Evolutionary conservation across 2,329 filamentous ascomycete genomes (phyloP), one percentile per base, ranked within the genome.

Genomic region (Penicillium griseofulvum): DNA sequence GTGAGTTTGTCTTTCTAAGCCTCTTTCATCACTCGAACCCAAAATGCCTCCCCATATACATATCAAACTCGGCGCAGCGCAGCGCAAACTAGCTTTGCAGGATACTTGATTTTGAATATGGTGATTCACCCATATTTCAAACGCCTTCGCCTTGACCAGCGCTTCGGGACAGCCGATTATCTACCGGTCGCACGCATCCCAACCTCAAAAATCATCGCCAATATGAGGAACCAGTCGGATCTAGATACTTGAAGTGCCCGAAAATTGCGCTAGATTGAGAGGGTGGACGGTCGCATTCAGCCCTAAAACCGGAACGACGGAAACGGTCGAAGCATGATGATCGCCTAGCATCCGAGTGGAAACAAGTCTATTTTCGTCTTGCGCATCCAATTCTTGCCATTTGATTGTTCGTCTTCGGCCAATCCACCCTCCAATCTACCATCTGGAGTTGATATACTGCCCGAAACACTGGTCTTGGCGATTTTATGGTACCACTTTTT

Each of bases 261-360:
- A 24, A 46, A 33, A 17, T 11, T 16, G 34, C 19, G 43, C 28
- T 37, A 29, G 34, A 31, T 53, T 1, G 44, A 49, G 36, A 41
- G 29, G 37, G n/a, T 42, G 44, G 37, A 48, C 57, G 54, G 61
- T 61, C 59, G 57, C 57, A 61, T 58, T 50, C 52, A 38, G 49
- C 49, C 50, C 38, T 49, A 19, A 44, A 28, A 16, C 39, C 24
- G 29, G 43, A 36, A 48, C 33, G 54, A 63, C 63, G 64, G 58
- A 66, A 65, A 61, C 61, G 63, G 59, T 55, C 58, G 51, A 56
- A 58, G 55, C 55, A 58, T 47, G 33, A 46, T 31, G 31, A 29
- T 47, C 45, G 50, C 46, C 42, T 31, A 28, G 47, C 41, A 54
- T 29, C 39, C 52, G 16, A 43, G 36, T 44, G 47, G 36, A 41